These are phyloP conservation scores for Allium fistulosum DNA, from an alignment of 106 monocot species.

Conservation along the genomic window DNA sequence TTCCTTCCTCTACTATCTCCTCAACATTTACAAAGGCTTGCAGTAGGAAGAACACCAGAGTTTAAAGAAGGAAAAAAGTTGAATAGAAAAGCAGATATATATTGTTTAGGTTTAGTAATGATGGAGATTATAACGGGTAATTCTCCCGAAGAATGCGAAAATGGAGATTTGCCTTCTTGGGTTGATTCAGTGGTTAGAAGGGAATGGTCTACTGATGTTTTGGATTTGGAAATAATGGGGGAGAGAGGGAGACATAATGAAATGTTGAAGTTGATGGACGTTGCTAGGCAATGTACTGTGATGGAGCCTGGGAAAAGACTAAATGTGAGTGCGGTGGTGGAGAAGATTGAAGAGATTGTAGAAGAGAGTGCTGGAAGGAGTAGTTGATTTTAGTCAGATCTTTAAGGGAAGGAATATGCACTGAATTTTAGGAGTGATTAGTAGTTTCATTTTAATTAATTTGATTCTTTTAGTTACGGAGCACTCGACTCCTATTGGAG, in stretches of 20 bases:
- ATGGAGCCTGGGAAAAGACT: constrained; percentile 37
- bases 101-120: constrained; percentile 45
- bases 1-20: constrained; percentile 34
- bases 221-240: constrained; percentile 42
- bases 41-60: constrained; percentile 29
- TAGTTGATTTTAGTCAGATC: background rate
- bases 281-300: constrained; percentile 36
- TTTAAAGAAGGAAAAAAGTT: constrained; percentile 22
- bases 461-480: no score
- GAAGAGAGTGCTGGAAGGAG: background rate
- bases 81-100: constrained; percentile 38
- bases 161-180: constrained; percentile 25
- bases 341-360: constrained; percentile 41
- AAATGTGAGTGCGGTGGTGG: constrained; percentile 16
- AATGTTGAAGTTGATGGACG: constrained; percentile 37
- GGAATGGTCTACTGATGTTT: constrained; percentile 39
- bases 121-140: constrained; percentile 51
- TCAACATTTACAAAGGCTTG: constrained; percentile 16
- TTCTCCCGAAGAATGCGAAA: constrained; percentile 12
- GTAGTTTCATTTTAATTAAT: no score
- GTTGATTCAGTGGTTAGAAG: constrained; percentile 18
- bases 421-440: no score
- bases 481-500: no score
- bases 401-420: no score
- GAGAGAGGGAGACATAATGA: constrained; percentile 30